Base-by-base conservation (phyloP, 2,329 filamentous ascomycete genomes). In the Pseudogymnoascus sp. region DNA sequence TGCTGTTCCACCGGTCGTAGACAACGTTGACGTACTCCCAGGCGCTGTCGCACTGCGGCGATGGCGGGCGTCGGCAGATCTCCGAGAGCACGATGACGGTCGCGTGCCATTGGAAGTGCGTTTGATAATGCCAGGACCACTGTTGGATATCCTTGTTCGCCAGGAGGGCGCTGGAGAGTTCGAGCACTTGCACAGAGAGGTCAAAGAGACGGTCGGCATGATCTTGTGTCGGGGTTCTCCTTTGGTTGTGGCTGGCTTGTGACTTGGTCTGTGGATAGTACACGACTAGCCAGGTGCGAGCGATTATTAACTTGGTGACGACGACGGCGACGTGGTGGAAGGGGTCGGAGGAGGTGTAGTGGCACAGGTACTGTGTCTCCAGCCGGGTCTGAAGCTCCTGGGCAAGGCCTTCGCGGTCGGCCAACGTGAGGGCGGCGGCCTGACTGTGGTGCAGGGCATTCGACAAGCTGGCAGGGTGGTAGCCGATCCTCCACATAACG, bases 101-200 rank as follows among this genome's bases (percentile, higher is more conserved):
- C 13, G 44, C 44, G 17, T 53, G 44, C 44, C 44, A 53, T 21
- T 53, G 44, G n/a, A 19, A 13, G n/a, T 53, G 44, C 1, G 44
- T 21, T 31, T 53, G 21, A 4, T 13, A 53, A n/a, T 21, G n/a
- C 44, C 44, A 53, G 26, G n/a, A 13, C 44, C 44, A 53, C 6
- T 31, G 21, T 4, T 19, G 26, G 44, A 19, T 21, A 11, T 19
- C 44, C 90, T 87, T 0, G 80, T 83, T 68, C 88, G 84, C 13
- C 92, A 76, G 1, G 88, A 78, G 59, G 87, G 78, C 17, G 42
- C 42, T 46, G 17, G 83, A 83, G 71, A 89, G 86, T 72, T 93
- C 89, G 56, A 91, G 82, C 23, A 92, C 85, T 70, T 93, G 89
- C 29, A 93, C 81, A 1, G 88, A 86, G 0, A 87, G 88, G 23